These are phyloP conservation scores for Yarrowia keelungensis DNA, from an alignment of 805 yeast species.

Conservation along the genomic window DNA sequence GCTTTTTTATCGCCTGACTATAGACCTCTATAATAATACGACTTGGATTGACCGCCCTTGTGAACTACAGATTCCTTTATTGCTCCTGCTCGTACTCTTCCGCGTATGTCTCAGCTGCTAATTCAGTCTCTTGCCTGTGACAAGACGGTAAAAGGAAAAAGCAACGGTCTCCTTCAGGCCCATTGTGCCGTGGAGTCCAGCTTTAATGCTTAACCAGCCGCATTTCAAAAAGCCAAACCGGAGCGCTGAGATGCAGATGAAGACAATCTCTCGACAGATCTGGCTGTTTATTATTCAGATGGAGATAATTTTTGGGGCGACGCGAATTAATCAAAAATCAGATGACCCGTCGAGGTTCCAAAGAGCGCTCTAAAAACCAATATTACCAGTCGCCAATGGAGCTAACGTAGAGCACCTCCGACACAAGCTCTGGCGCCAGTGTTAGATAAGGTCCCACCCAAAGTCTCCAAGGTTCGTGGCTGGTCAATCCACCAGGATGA, in stretches of 20 bases:
- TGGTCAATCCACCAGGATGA: slow-evolving; percentile 1
- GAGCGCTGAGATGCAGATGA: not conserved
- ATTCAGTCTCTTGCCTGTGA: not conserved
- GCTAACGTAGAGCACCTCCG: too few species aligned
- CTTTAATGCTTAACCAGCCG: slow-evolving; percentile 26
- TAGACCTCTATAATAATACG: slow-evolving; percentile 11
- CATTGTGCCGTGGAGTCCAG: slow-evolving; percentile 17
- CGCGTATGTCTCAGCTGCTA: slow-evolving; percentile 26
- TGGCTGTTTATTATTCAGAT: slow-evolving; percentile 2
- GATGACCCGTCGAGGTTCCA: not conserved
- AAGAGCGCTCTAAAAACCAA: too few species aligned
- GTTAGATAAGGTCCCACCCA: slow-evolving; percentile 28
- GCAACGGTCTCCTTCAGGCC: not conserved
- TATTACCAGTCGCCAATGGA: too few species aligned
- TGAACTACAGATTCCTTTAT: too few species aligned
- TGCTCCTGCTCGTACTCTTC: too few species aligned
- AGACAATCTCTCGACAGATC: not conserved
- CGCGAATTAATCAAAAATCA: slow-evolving; percentile 7
- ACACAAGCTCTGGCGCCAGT: not conserved
- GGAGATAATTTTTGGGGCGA: not conserved
- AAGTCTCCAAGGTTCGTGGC: slow-evolving; percentile 22
- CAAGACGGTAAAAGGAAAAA: not conserved
- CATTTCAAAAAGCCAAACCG: slow-evolving; percentile 19
- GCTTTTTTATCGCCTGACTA: slow-evolving; percentile 18
- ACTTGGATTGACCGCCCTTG: not conserved